Conservation (phyloP, 768 basidiomycete genomes). For the Dentipellis fragilis region DNA sequence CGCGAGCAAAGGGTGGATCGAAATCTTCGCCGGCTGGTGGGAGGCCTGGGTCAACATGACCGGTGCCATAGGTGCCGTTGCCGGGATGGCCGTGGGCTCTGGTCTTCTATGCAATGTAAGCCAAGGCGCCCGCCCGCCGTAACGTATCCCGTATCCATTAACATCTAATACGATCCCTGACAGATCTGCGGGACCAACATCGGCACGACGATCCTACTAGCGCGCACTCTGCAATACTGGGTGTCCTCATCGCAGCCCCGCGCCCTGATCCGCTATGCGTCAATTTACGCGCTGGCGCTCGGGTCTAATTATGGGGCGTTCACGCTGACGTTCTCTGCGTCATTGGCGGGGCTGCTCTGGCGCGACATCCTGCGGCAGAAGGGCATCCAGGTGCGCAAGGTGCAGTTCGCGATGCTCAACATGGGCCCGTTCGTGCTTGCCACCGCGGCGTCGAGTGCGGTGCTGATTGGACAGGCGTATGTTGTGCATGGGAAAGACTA, state of each 20-base stretch:
- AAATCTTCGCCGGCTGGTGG: constrained; percentile 69
- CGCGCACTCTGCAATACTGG: constrained; percentile 57
- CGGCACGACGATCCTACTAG: constrained; percentile 82
- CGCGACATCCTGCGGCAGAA: constrained; percentile 62
- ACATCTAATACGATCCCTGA: not conserved
- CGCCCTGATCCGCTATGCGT: constrained; percentile 3
- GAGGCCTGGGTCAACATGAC: constrained; percentile 29
- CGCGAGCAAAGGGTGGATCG: constrained; percentile 78
- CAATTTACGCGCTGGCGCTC: constrained; percentile 57
- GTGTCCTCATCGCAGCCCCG: constrained; percentile 6
- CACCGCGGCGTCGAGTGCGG: constrained; percentile 49
- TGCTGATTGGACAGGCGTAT: constrained; percentile 72
- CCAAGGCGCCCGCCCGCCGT: constrained; percentile 1
- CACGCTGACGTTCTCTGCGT: constrained; percentile 80
- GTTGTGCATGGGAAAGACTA: constrained; percentile 27
- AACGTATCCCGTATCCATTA: no score
- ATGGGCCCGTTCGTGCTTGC: constrained; percentile 60
- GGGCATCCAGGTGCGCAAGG: constrained; percentile 47
- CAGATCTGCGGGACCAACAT: constrained; percentile 79
- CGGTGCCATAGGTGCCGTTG: constrained; percentile 27
- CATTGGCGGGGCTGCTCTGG: constrained; percentile 87
- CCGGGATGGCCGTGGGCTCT: constrained; percentile 54
- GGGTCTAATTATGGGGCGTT: constrained; percentile 89
- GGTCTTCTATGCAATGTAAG: constrained; percentile 64
- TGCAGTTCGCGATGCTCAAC: constrained; percentile 69